Evolutionary conservation across 352 stramenopile genomes (phyloP).

Genomic region (Phytophthora pistaciae): DNA sequence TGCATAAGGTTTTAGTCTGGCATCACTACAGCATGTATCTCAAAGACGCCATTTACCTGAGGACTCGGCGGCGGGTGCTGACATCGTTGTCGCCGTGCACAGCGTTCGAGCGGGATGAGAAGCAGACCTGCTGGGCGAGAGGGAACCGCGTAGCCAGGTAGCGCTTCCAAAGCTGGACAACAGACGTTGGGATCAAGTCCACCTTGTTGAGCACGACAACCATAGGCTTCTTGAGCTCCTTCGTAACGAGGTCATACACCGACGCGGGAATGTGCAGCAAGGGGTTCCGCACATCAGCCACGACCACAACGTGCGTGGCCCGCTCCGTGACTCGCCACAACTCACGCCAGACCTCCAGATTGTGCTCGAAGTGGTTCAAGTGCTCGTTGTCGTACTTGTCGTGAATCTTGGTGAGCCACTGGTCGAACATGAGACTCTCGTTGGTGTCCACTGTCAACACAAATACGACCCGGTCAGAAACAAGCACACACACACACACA

Average conservation of each 20-base stretch:
- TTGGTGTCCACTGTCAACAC: constrained; percentile 70
- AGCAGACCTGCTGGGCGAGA: constrained; percentile 72
- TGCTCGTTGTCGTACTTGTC: constrained; percentile 85
- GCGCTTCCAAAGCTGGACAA: constrained; percentile 73
- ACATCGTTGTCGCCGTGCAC: constrained; percentile 76
- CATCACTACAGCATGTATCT: background rate
- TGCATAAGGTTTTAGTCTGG: background rate
- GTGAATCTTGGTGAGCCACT: constrained; percentile 89
- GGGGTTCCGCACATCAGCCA: constrained; percentile 85
- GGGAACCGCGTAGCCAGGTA: constrained; percentile 76
- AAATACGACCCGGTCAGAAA: constrained; percentile 3
- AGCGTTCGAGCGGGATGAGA: constrained; percentile 82
- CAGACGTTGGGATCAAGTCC: constrained; percentile 71
- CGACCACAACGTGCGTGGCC: constrained; percentile 79
- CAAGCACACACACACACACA: no score
- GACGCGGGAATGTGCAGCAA: constrained; percentile 84
- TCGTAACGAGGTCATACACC: constrained; percentile 82
- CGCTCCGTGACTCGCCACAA: constrained; percentile 90
- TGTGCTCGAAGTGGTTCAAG: constrained; percentile 90
- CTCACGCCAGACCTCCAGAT: constrained; percentile 87
- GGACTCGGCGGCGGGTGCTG: constrained; percentile 69
- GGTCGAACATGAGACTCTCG: constrained; percentile 87
- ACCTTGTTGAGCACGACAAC: constrained; percentile 89
- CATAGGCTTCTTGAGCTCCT: constrained; percentile 81
- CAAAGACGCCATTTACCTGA: constrained; percentile 44